phyloP scores from a whole-genome alignment of 352 stramenopile species.

The Pythium scleroteichum region DNA sequence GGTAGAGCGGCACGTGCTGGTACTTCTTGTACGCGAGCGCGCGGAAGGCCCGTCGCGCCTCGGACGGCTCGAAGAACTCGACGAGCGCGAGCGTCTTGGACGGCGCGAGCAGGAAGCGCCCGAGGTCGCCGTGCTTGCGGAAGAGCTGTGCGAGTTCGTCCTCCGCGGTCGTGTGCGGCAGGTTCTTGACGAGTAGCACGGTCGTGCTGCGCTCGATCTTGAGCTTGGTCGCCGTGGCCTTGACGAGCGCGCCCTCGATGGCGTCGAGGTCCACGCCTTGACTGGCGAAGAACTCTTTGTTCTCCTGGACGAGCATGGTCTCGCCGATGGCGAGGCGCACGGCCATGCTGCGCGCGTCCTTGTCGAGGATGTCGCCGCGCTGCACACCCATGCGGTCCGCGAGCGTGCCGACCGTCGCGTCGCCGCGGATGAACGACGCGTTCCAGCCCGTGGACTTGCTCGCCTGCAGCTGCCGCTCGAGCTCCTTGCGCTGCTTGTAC shows the following conservation, averaged over 20 bases:
- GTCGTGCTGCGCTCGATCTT: constrained; percentile 92
- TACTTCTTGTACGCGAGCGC: constrained; percentile 98
- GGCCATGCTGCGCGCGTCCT: constrained; percentile 95
- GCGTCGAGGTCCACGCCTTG: constrained; percentile 94
- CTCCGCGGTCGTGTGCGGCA: constrained; percentile 93
- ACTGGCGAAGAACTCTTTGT: constrained; percentile 95
- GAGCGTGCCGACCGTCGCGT: constrained; percentile 77
- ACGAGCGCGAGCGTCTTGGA: constrained; percentile 96
- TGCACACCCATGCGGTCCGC: constrained; percentile 89
- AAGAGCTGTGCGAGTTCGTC: constrained; percentile 96
- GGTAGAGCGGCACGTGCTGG: constrained; percentile 97
- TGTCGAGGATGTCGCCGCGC: constrained; percentile 94
- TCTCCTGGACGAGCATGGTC: constrained; percentile 98
- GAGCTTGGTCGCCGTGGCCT: constrained; percentile 42
- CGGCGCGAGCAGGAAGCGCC: constrained; percentile 89
- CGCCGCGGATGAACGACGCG: constrained; percentile 88
- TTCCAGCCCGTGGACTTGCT: constrained; percentile 93
- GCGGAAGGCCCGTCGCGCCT: constrained; percentile 96
- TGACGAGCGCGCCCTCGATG: constrained; percentile 86
- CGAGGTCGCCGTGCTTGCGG: constrained; percentile 85
- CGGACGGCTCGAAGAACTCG: constrained; percentile 93
- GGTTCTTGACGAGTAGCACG: constrained; percentile 98
- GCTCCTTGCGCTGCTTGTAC: constrained; percentile 91
- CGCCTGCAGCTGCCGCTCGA: constrained; percentile 84
- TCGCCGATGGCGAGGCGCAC: constrained; percentile 97